Evolutionary conservation across 768 basidiomycete genomes (phyloP).

Genomic region (Rhodosporidiobolus sp.): DNA sequence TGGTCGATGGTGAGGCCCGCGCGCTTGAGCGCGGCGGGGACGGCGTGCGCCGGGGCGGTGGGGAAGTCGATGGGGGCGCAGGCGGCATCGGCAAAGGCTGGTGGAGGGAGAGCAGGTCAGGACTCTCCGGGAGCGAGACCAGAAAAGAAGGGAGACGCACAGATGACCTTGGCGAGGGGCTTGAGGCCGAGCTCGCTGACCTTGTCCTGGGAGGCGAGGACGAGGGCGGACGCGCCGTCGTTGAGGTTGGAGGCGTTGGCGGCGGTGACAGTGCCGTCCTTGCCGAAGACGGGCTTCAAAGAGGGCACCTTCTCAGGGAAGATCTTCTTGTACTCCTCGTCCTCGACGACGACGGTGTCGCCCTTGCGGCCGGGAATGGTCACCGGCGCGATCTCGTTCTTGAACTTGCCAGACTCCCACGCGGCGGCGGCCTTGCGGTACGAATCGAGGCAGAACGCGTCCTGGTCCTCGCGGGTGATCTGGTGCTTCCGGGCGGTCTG

Average conservation of each 20-base stretch:
- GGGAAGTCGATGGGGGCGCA: slow-evolving; percentile 98
- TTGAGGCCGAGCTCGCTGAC: slow-evolving; percentile 84
- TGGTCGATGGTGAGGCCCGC: slow-evolving; percentile 79
- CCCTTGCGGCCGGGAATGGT: slow-evolving; percentile 92
- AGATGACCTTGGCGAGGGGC: slow-evolving; percentile 89
- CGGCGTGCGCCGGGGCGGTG: slow-evolving; percentile 81
- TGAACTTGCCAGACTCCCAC: slow-evolving; percentile 80
- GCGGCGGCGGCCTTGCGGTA: slow-evolving; percentile 89
- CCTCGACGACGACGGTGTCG: slow-evolving; percentile 74
- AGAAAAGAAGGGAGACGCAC: slow-evolving; percentile 56
- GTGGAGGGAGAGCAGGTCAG: background rate
- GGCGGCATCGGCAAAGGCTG: slow-evolving; percentile 95
- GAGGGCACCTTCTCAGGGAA: slow-evolving; percentile 89
- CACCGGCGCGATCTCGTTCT: slow-evolving; percentile 82
- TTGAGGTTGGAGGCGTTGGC: slow-evolving; percentile 94
- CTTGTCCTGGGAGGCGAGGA: slow-evolving; percentile 90
- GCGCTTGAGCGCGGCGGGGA: slow-evolving; percentile 80
- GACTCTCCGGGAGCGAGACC: background rate
- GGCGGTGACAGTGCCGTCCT: slow-evolving; percentile 78
- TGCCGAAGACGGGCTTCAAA: slow-evolving; percentile 83
- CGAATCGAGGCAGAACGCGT: slow-evolving; percentile 87
- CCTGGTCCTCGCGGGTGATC: slow-evolving; percentile 82
- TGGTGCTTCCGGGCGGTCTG: slow-evolving; percentile 71
- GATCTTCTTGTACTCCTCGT: slow-evolving; percentile 97
- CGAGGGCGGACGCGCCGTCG: slow-evolving; percentile 92